Evolutionary conservation across 345 rosid species (phyloP).

Genomic region (Hibiscus tridactylites): DNA sequence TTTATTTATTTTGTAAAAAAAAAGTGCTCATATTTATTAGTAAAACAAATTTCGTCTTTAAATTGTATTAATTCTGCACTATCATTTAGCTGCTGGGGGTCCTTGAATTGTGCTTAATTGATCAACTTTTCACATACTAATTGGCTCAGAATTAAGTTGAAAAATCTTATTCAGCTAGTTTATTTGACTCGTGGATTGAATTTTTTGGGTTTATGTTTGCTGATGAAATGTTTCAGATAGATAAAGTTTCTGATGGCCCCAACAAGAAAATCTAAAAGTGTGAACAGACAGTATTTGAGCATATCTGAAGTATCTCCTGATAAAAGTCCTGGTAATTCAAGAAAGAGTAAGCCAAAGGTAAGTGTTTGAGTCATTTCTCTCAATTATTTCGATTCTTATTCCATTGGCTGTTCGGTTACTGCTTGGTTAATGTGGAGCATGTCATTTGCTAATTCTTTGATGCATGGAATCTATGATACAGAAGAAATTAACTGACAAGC

Average conservation of each 20-base stretch:
- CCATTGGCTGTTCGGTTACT: neutral
- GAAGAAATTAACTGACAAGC: constrained; percentile 71
- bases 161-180: neutral
- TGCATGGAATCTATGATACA: constrained; percentile 22
- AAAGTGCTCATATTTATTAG: neutral
- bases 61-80: neutral
- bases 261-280: constrained; percentile 64
- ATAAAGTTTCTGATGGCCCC: constrained; percentile 54
- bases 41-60: neutral
- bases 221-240: constrained; percentile 21
- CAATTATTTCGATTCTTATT: neutral
- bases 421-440: neutral
- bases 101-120: neutral
- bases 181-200: neutral
- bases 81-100: neutral
- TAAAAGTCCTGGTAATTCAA: constrained; percentile 47
- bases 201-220: neutral
- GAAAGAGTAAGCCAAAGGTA: constrained; percentile 55
- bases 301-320: constrained; percentile 53
- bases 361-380: constrained; percentile 16
- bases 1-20: neutral
- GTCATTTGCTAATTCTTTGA: neutral
- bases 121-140: neutral
- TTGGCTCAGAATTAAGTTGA: neutral
- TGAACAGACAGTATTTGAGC: constrained; percentile 52